phyloP scores from a whole-genome alignment of 2,329 filamentous ascomycete genomes.

The Arthroderma uncinatum region DNA sequence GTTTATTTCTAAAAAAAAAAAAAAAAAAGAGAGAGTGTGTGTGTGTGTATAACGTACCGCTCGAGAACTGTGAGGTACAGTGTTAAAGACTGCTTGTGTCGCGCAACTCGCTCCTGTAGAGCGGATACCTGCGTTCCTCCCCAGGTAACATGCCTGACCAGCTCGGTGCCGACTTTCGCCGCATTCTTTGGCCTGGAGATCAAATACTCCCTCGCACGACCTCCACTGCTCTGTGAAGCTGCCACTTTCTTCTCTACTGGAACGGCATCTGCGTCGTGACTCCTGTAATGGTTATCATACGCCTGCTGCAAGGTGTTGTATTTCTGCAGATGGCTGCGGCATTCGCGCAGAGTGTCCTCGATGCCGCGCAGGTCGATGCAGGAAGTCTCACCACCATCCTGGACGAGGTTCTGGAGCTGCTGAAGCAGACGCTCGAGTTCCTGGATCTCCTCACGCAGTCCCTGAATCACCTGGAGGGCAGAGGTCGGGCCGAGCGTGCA shows the following conservation, averaged over 20 bases:
- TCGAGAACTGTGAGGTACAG: constrained; percentile 15
- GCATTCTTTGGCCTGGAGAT: constrained; percentile 2
- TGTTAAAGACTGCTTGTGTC: constrained; percentile 11
- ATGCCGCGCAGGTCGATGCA: constrained; percentile 12
- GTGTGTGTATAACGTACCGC: constrained; percentile 8
- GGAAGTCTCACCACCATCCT: constrained; percentile 8
- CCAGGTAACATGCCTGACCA: constrained; percentile 6
- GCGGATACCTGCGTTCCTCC: constrained; percentile 10
- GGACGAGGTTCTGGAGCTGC: constrained; percentile 9
- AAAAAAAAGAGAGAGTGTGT: not conserved
- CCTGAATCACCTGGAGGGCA: constrained; percentile 7
- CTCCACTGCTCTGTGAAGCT: not conserved
- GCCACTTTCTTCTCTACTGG: not conserved
- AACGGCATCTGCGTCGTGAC: not conserved
- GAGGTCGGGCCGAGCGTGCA: constrained; percentile 12
- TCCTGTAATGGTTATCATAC: not conserved
- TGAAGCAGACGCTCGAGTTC: constrained; percentile 11
- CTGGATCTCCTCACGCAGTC: constrained; percentile 9
- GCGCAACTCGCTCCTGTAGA: constrained; percentile 12
- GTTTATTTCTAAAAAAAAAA: too few species aligned
- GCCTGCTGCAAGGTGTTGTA: constrained; percentile 5
- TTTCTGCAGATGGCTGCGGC: constrained; percentile 9
- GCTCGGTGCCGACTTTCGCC: not conserved
- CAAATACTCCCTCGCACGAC: not conserved
- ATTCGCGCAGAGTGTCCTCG: constrained; percentile 11